These are phyloP conservation scores for Fusarium odoratissimum DNA, from an alignment of 2,329 filamentous ascomycete genomes.

Conservation along the genomic window DNA sequence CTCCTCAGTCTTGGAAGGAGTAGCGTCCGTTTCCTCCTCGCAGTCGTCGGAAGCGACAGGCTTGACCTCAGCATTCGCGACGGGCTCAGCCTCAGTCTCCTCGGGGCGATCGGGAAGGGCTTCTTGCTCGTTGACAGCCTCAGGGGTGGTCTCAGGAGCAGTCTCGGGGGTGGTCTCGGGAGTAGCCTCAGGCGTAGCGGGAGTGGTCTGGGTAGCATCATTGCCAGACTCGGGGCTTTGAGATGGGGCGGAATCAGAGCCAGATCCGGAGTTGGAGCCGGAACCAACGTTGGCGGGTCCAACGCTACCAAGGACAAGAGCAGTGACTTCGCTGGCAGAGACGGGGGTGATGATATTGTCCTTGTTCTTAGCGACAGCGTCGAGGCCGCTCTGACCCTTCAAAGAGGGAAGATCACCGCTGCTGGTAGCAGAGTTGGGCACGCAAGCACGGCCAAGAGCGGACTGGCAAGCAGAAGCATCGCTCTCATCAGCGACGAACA, in stretches of 20 bases:
- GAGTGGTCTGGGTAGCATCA: not conserved
- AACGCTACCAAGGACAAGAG: conserved; percentile 39
- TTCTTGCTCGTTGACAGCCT: not conserved
- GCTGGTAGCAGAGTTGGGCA: conserved; percentile 31
- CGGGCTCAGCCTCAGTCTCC: not conserved
- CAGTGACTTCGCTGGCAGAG: conserved; percentile 39
- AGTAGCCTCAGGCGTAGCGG: not conserved
- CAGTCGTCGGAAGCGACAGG: not conserved
- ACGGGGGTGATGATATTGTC: conserved; percentile 42
- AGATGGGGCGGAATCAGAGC: conserved; percentile 17
- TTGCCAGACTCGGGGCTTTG: not conserved
- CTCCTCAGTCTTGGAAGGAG: not conserved
- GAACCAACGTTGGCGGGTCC: conserved; percentile 44
- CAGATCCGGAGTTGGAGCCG: conserved; percentile 32
- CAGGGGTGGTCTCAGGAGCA: not conserved
- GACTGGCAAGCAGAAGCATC: conserved; percentile 35
- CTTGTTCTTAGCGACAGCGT: conserved; percentile 21
- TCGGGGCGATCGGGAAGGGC: not conserved
- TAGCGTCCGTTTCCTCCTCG: not conserved
- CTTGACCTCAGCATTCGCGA: not conserved
- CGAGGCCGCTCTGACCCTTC: conserved; percentile 34
- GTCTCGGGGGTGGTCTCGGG: not conserved
- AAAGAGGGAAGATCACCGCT: conserved; percentile 43
- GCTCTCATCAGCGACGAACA: conserved; percentile 35
- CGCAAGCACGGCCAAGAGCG: conserved; percentile 40